These are phyloP conservation scores for Golubevia pallescens DNA, from an alignment of 1,284 basidiomycete genomes.

Conservation along the genomic window DNA sequence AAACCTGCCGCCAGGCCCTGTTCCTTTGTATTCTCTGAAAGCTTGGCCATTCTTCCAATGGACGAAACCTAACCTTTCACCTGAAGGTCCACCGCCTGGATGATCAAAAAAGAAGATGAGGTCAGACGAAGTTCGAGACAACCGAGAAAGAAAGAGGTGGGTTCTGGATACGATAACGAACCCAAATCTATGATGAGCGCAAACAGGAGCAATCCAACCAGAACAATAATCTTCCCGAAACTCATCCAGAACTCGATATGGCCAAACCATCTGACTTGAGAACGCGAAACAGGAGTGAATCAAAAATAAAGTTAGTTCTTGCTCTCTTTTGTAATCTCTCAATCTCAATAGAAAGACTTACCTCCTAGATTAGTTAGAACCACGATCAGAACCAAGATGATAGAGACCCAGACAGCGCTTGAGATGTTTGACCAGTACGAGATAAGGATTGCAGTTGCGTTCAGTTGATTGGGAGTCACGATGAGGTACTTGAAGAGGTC, in stretches of 20 bases:
- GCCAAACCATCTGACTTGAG: constrained; percentile 19
- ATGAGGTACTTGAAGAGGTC: constrained; percentile 4
- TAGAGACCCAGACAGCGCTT: constrained; percentile 32
- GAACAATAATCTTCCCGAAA: constrained; percentile 1
- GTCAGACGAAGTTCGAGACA: neutral
- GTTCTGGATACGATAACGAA: no score
- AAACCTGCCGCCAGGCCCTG: constrained; percentile 29
- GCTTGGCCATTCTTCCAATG: constrained; percentile 29
- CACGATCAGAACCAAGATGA: constrained; percentile 27
- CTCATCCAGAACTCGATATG: constrained; percentile 16
- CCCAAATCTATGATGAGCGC: neutral
- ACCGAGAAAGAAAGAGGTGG: neutral
- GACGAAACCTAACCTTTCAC: constrained; percentile 34
- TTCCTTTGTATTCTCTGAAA: constrained; percentile 20
- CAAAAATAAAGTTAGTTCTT: no score
- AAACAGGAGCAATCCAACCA: neutral
- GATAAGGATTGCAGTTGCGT: constrained; percentile 14
- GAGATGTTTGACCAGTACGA: constrained; percentile 13
- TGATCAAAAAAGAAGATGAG: constrained; percentile 1
- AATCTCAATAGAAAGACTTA: no score
- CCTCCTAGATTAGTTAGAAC: constrained; percentile 32
- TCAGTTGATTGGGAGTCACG: constrained; percentile 16
- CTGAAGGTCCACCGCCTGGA: constrained; percentile 19
- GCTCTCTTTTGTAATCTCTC: no score
- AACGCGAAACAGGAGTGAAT: no score